Conservation (phyloP, 176 grass and related monocot genomes). For the Saccharum spontaneum region DNA sequence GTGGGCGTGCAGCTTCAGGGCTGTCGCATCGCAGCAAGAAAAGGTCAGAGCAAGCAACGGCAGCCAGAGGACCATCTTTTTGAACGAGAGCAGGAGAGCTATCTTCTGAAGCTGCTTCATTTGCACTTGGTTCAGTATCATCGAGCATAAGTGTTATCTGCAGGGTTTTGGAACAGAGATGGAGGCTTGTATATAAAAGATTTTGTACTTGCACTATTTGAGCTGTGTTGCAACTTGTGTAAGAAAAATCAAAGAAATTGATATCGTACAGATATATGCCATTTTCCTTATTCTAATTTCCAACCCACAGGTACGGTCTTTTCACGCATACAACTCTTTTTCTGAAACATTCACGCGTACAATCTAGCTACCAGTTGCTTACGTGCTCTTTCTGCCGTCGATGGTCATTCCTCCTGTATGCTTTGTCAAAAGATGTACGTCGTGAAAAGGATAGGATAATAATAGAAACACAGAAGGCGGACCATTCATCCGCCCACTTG, state of each 20-base stretch:
- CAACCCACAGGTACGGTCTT: neutral
- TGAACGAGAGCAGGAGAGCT: neutral
- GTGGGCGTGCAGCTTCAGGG: constrained; percentile 28
- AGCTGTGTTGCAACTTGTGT: neutral
- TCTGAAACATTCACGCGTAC: too few species aligned
- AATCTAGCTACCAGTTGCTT: neutral
- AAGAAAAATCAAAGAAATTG: neutral
- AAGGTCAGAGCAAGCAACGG: constrained; percentile 26
- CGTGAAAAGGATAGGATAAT: neutral
- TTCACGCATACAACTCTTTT: neutral
- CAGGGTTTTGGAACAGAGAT: neutral
- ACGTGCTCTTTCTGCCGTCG: neutral
- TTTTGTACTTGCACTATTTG: neutral
- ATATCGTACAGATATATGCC: neutral
- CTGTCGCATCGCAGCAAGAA: constrained; percentile 7
- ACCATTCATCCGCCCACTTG: neutral
- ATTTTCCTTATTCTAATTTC: neutral
- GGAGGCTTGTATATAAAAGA: neutral
- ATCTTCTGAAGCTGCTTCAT: constrained; percentile 34
- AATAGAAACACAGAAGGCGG: neutral
- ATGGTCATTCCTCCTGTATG: neutral
- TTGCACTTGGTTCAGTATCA: neutral
- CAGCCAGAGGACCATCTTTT: neutral
- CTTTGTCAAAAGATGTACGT: neutral
- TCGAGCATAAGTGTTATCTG: neutral